phyloP scores from a whole-genome alignment of 108 stramenopile genomes.

The Aureococcus anophagefferens region DNA sequence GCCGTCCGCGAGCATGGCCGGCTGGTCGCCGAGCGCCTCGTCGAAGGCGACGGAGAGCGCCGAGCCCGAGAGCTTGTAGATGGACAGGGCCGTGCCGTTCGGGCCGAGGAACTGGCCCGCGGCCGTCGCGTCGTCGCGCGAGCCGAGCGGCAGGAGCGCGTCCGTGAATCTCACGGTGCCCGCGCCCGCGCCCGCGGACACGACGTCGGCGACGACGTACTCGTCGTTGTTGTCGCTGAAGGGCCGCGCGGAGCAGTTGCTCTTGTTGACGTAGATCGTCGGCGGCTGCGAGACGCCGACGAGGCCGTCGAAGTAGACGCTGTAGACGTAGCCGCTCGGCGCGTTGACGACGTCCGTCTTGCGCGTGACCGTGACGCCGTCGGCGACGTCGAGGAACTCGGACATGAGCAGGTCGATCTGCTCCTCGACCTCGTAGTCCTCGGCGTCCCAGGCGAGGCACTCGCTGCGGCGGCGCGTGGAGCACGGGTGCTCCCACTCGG shows the following conservation, averaged over 20 bases:
- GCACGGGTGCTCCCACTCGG: too few species aligned
- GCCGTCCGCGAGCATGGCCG: constrained; percentile 28
- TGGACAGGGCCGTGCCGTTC: not conserved
- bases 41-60: constrained; percentile 50
- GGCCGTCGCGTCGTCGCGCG: not conserved
- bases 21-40: constrained; percentile 45
- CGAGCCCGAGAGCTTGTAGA: constrained; percentile 17
- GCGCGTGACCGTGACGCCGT: constrained; percentile 52
- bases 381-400: constrained; percentile 17
- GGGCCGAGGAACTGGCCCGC: not conserved
- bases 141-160: not conserved
- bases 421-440: constrained; percentile 43
- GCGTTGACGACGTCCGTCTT: constrained; percentile 34
- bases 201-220: not conserved
- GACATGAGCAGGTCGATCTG: constrained; percentile 27
- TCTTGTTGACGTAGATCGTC: not conserved
- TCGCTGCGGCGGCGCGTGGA: too few species aligned
- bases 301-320: constrained; percentile 1
- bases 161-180: not conserved
- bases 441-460: constrained; percentile 42
- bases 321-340: constrained; percentile 58
- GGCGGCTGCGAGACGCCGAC: not conserved
- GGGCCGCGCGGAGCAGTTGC: not conserved
- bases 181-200: not conserved
- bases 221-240: not conserved